A percentile compares a stretch with the other conserved stretches of the same genome.
These are phyloP conservation scores for Nicotiana otophora DNA, from an alignment of 257 asterid genomes.

Conservation along the genomic window DNA sequence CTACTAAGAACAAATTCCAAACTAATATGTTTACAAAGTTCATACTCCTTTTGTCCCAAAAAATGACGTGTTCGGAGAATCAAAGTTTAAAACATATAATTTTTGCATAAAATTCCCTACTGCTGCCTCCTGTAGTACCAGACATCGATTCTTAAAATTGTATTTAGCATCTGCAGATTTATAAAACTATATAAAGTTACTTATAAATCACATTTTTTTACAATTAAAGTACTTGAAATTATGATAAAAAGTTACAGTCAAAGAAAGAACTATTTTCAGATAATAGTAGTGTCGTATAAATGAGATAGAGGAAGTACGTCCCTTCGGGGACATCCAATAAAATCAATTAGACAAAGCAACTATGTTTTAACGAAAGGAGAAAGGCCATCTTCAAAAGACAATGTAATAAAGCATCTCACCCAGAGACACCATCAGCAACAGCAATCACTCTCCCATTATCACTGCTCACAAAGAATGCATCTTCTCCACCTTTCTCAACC, in stretches of 20 bases:
- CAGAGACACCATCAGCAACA: conserved; percentile 96
- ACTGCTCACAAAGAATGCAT: conserved; percentile 69
- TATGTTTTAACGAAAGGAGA: not conserved
- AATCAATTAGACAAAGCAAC: not conserved
- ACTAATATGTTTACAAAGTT: not conserved
- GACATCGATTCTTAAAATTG: not conserved
- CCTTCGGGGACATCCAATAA: too few species aligned
- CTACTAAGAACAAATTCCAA: not conserved
- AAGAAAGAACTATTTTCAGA: too few species aligned
- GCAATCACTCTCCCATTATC: conserved; percentile 70
- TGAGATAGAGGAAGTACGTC: too few species aligned
- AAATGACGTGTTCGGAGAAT: not conserved
- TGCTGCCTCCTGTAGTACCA: not conserved
- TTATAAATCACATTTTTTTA: not conserved
- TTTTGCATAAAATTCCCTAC: not conserved
- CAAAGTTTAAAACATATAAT: not conserved
- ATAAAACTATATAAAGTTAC: not conserved
- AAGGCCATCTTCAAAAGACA: not conserved
- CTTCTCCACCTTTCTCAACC: conserved; percentile 94
- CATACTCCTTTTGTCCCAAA: not conserved
- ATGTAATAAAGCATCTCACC: conserved; percentile 33
- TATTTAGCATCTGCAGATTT: not conserved
- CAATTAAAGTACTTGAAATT: too few species aligned
- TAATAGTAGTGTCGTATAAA: too few species aligned
- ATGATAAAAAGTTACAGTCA: too few species aligned